Base-by-base conservation (phyloP, 1,139 yeast species). In the Pichia sp. region DNA sequence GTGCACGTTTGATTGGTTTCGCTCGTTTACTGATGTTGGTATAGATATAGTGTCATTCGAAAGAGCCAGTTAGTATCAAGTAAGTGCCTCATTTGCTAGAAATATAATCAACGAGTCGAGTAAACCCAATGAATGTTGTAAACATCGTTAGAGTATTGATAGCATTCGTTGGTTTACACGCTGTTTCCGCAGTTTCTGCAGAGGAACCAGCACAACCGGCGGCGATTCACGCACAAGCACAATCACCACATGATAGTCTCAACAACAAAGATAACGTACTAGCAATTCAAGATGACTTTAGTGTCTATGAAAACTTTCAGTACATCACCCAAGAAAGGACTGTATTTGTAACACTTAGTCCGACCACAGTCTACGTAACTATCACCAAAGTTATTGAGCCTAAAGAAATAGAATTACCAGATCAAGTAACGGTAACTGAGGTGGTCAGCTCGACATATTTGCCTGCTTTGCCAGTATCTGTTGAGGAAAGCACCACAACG, bases 261-360 rank as follows among this genome's bases (percentile, higher is more conserved):
- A 16, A 30, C 11, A 25, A 28, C 16, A 31, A 25, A 8, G 32
- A 16, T 5, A 22, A 31, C 27, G 22, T 31, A 3, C 25, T 37
- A 8, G 16, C 29, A 7, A 32, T 39, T 22, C 34, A 34, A n/a
- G 38, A 33, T 29, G 36, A 35, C 25, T 22, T 27, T 15, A 22
- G 30, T 4, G 24, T 30, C 22, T 31, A 27, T 22, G 39, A 35
- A 15, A 26, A 35, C 12, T 20, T 32, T n/a, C 24, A 37, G 14
- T 9, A 26, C 10, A 21, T 37, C 17, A 39, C 40, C 4, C 10
- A 26, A 13, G 38, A 39, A 15, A 33, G 29, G 43, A 48, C 34
- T 38, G 47, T 51, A 9, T 51, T 48, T 39, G 40, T 51, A n/a
- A 51, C 57, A 2, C 30, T 48, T 11, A 44, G 41, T 6, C 50